Evolutionary conservation across 352 stramenopile species (phyloP).

Genomic region (Phytophthora nicotianae): DNA sequence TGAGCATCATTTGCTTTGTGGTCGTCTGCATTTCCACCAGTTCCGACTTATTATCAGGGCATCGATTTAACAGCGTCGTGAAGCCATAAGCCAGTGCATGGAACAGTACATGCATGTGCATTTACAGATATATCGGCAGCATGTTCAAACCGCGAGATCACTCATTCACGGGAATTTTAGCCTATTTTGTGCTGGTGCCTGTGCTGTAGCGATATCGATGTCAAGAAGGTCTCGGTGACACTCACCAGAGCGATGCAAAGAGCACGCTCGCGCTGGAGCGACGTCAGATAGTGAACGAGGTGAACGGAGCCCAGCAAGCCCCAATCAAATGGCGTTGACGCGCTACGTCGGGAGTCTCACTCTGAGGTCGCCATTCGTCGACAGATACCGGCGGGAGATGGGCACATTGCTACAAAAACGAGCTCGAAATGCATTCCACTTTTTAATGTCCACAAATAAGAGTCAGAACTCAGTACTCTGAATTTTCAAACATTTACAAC

Average conservation of each 20-base stretch:
- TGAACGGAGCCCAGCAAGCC: neutral
- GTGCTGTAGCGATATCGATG: neutral
- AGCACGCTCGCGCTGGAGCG: conserved; percentile 1
- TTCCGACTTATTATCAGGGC: conserved; percentile 1
- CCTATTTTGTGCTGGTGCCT: neutral
- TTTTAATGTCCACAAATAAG: no score
- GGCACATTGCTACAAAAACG: neutral
- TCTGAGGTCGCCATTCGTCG: conserved; percentile 19
- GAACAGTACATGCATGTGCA: neutral
- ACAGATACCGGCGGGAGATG: conserved; percentile 15
- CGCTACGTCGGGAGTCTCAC: conserved; percentile 17
- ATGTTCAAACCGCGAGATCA: neutral
- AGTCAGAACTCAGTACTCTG: no score
- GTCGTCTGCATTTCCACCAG: neutral
- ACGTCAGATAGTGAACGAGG: conserved; percentile 5
- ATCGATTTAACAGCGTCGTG: conserved; percentile 1
- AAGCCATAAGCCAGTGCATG: neutral
- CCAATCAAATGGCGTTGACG: conserved; percentile 33
- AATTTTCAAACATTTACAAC: no score
- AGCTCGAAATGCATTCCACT: neutral
- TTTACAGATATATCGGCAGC: no score
- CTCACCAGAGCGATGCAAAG: conserved; percentile 7
- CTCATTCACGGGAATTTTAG: neutral
- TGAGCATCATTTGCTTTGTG: conserved; percentile 30
- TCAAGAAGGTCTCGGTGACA: conserved; percentile 4